A percentile compares a stretch with the other conserved stretches of the same genome.
Evolutionary conservation across 2,329 filamentous ascomycete genomes (phyloP).

Genomic region (Fusarium solani-melongenae): DNA sequence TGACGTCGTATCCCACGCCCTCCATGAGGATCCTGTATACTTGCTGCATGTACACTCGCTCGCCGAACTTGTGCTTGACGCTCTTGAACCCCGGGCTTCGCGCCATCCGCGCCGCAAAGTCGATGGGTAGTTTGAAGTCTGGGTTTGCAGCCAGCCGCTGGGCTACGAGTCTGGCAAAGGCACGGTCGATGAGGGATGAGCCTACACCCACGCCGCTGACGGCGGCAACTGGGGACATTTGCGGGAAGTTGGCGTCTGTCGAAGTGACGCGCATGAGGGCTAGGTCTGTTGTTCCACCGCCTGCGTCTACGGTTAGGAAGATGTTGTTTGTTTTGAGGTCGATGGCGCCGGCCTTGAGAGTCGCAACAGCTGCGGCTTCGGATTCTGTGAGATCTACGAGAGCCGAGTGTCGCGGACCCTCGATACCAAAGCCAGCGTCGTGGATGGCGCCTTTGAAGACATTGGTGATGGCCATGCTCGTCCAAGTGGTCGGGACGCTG

Average conservation of each 20-base stretch:
- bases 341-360: slow-evolving; percentile 55
- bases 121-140: slow-evolving; percentile 50
- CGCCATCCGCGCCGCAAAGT: slow-evolving; percentile 51
- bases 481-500: slow-evolving; percentile 69
- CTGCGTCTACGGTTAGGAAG: slow-evolving; percentile 58
- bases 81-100: slow-evolving; percentile 53
- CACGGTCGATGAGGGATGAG: slow-evolving; percentile 57
- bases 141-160: slow-evolving; percentile 50
- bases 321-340: slow-evolving; percentile 51
- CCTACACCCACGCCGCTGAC: slow-evolving; percentile 60
- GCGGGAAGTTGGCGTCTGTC: slow-evolving; percentile 40
- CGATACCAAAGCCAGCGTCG: slow-evolving; percentile 60
- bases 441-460: slow-evolving; percentile 59
- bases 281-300: slow-evolving; percentile 60
- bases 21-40: slow-evolving; percentile 57
- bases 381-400: slow-evolving; percentile 60
- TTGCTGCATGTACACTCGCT: slow-evolving; percentile 54
- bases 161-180: slow-evolving; percentile 54
- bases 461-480: slow-evolving; percentile 60
- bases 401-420: slow-evolving; percentile 52
- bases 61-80: slow-evolving; percentile 57
- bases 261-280: slow-evolving; percentile 56
- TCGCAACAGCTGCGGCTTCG: slow-evolving; percentile 60
- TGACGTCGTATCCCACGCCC: slow-evolving; percentile 54
- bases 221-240: slow-evolving; percentile 49